Base-by-base conservation (phyloP, 2,329 filamentous ascomycete species). In the Ceratocystis ficicola region DNA sequence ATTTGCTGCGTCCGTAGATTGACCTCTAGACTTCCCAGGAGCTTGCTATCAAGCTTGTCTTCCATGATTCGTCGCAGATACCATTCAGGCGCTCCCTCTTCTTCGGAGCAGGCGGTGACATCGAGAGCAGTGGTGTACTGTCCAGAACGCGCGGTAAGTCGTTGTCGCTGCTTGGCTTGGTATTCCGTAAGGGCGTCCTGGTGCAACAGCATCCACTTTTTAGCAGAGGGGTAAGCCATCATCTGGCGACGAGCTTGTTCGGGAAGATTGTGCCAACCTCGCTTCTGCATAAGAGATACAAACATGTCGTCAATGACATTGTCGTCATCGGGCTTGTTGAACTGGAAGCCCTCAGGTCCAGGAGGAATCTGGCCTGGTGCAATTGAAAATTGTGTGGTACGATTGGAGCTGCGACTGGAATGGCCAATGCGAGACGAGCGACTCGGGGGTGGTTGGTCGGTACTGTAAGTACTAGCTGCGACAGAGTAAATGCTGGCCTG, bases 61-160 rank as follows among this genome's bases (percentile, higher is more conserved):
- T 97, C 93, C 89, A 97, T 90, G 68, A 97, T 89, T 74, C 90
- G 93, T 73, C 90, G 88, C 64, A 99, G 93, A 75, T 96, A 99
- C 93, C 93, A 99, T 76, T 97, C 93, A 2, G 94, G 94, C 62
- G 90, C 95, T 57, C 92, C 93, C 75, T 97, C 94, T 74, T 97
- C 93, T 73, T 96, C 92, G 6, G 90, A 90, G 70, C 89, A 86
- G 52, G 86, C 84, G 50, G 90, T 82, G 67, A 93, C 83, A 70
- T 88, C 86, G 67, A 84, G 75, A 74, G 83, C 83, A 66, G 86
- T 83, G 7, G 60, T 63, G 70, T 86, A 88, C 69, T 89, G 84
- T 69, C 86, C 86, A 5, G 88, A 81, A 68, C 87, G 85, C 44
- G 87, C 84, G 64, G 89, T 88, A 71, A 87, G 84, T 70, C 89